phyloP scores from a whole-genome alignment of 257 asterid species.

The Mitragyna speciosa region DNA sequence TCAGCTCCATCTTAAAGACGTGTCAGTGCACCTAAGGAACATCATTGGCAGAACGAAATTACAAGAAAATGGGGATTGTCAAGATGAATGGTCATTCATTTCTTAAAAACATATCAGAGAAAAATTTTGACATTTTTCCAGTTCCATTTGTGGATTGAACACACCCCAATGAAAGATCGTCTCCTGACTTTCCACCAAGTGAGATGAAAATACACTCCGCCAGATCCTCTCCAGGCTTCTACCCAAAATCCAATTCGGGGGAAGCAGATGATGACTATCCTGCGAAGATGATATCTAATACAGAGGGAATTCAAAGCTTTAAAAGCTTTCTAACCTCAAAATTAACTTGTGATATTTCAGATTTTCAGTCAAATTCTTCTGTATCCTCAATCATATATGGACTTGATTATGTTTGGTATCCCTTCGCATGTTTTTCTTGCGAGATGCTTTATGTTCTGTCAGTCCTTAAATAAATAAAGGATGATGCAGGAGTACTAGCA shows the following conservation, averaged over 20 bases:
- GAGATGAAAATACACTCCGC: conserved; percentile 38
- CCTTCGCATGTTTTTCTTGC: too few species aligned
- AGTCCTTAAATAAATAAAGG: too few species aligned
- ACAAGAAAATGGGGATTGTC: conserved; percentile 32
- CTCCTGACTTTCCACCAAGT: conserved; percentile 32
- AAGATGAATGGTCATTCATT: conserved; percentile 35
- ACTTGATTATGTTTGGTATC: too few species aligned
- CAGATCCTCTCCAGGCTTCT: conserved; percentile 33
- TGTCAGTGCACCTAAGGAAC: conserved; percentile 36
- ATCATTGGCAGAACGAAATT: conserved; percentile 34
- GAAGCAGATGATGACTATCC: conserved; percentile 38
- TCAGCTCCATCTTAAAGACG: conserved; percentile 31
- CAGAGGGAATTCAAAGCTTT: conserved; percentile 46
- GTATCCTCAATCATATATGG: conserved; percentile 54
- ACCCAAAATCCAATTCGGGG: conserved; percentile 30
- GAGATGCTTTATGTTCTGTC: too few species aligned
- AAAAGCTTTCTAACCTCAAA: conserved; percentile 45
- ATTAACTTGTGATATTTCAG: conserved; percentile 35
- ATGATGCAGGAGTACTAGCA: too few species aligned
- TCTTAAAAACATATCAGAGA: conserved; percentile 34
- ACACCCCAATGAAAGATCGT: conserved; percentile 32
- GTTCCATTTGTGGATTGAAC: conserved; percentile 38
- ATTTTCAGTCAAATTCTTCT: conserved; percentile 38
- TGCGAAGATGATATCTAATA: conserved; percentile 30
- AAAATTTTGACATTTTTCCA: conserved; percentile 30